Conservation (phyloP, 2,329 filamentous ascomycete genomes). For the Exophiala sideris region DNA sequence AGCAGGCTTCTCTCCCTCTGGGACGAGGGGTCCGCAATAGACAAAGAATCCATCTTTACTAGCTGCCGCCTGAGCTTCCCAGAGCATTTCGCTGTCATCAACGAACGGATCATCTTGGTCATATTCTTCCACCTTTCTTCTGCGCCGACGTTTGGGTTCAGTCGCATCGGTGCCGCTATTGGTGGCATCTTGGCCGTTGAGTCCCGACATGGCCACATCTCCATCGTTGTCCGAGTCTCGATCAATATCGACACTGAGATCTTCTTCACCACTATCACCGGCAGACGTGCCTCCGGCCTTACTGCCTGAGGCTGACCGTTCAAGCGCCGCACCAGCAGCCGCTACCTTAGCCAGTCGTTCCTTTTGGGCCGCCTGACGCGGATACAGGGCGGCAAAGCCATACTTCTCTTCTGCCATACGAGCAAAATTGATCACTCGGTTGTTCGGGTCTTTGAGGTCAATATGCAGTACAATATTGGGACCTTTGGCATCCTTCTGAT, state of each 20-base stretch:
- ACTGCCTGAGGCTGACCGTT: constrained; percentile 48
- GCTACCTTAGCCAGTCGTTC: constrained; percentile 85
- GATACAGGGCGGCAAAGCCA: constrained; percentile 90
- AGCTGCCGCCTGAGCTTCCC: constrained; percentile 92
- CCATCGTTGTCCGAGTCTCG: constrained; percentile 58
- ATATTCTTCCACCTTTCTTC: constrained; percentile 67
- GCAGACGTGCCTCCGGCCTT: constrained; percentile 66
- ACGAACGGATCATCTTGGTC: constrained; percentile 67
- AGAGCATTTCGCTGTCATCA: constrained; percentile 90
- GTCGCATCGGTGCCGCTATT: constrained; percentile 54
- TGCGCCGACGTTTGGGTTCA: constrained; percentile 74
- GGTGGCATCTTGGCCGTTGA: constrained; percentile 53
- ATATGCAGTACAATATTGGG: constrained; percentile 84
- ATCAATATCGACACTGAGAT: constrained; percentile 86
- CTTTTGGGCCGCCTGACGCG: constrained; percentile 81
- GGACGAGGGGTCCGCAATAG: constrained; percentile 86
- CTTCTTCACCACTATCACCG: constrained; percentile 57
- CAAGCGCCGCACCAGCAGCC: constrained; percentile 79
- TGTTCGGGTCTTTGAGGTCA: constrained; percentile 73
- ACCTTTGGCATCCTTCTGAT: constrained; percentile 45
- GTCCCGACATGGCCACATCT: constrained; percentile 41
- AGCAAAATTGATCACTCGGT: constrained; percentile 93
- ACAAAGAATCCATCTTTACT: constrained; percentile 98
- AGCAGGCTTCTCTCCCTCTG: constrained; percentile 74
- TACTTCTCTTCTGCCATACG: constrained; percentile 90